Conservation (phyloP, 1,139 yeast genomes). For the Chernovozyma aurita region DNA sequence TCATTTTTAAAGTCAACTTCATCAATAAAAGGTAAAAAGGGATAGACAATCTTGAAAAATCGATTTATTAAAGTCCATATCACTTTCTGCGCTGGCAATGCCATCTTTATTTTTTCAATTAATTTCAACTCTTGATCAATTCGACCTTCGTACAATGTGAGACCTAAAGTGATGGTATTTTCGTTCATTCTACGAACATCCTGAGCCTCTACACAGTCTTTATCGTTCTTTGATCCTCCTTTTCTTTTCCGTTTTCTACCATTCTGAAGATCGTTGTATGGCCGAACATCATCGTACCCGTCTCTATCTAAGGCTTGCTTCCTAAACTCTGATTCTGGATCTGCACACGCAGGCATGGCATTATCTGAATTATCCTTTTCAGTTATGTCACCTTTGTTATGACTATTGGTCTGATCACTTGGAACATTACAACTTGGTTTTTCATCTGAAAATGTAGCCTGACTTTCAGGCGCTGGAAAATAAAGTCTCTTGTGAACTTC, state of each 20-base stretch:
- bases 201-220: slow-evolving; percentile 6
- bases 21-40: slow-evolving; percentile 40
- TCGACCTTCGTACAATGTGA: slow-evolving; percentile 17
- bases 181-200: slow-evolving; percentile 10
- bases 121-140: slow-evolving; percentile 17
- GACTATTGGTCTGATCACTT: background rate
- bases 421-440: background rate
- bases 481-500: background rate
- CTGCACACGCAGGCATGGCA: slow-evolving; percentile 3
- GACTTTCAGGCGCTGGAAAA: too few species aligned
- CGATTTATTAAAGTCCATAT: slow-evolving; percentile 38
- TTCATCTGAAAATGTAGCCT: too few species aligned
- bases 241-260: background rate
- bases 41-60: slow-evolving; percentile 36
- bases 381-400: background rate
- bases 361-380: background rate
- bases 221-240: background rate
- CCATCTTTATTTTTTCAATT: slow-evolving; percentile 22
- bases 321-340: slow-evolving; percentile 16
- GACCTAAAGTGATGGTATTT: slow-evolving; percentile 17
- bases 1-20: slow-evolving; percentile 19
- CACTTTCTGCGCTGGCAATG: slow-evolving; percentile 34
- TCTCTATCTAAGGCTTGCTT: slow-evolving; percentile 26
- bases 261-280: slow-evolving; percentile 14
- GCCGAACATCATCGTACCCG: slow-evolving; percentile 24